Percentiles rank a stretch among this genome's conserved stretches.
These are phyloP conservation scores for Neoascochyta sp. DNA, from an alignment of 2,329 filamentous ascomycete genomes.

Conservation along the genomic window DNA sequence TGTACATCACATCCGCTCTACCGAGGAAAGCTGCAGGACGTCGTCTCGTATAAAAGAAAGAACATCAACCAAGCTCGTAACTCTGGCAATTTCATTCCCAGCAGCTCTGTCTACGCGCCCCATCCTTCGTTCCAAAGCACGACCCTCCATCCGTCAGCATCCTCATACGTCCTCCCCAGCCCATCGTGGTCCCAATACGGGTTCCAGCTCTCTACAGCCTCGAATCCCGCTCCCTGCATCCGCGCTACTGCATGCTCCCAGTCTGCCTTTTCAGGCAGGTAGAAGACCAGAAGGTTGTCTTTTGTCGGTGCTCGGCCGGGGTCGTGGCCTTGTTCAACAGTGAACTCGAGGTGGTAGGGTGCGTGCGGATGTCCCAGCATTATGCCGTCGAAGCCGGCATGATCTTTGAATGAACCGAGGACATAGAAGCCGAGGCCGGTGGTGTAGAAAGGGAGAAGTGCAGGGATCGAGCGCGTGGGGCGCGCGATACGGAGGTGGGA, in stretches of 20 bases:
- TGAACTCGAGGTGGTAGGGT: constrained; percentile 47
- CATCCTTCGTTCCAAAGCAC: constrained; percentile 39
- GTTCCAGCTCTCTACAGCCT: constrained; percentile 41
- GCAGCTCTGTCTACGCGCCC: too few species aligned
- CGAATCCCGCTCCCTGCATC: constrained; percentile 38
- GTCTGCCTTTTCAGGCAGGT: constrained; percentile 34
- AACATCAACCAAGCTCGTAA: too few species aligned
- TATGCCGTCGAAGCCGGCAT: constrained; percentile 43
- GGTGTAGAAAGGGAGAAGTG: constrained; percentile 44
- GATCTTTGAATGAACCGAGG: constrained; percentile 35
- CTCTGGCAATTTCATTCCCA: too few species aligned
- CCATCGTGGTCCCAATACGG: constrained; percentile 43
- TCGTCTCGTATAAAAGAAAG: too few species aligned
- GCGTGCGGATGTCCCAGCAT: constrained; percentile 42
- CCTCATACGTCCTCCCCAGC: constrained; percentile 45
- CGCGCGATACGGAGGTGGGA: constrained; percentile 42
- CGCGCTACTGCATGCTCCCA: constrained; percentile 31
- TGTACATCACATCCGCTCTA: too few species aligned
- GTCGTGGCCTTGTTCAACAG: constrained; percentile 32
- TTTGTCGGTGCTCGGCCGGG: constrained; percentile 39
- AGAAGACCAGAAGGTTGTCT: constrained; percentile 47
- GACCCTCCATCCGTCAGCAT: constrained; percentile 47
- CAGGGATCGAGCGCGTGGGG: constrained; percentile 40
- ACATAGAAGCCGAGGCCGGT: constrained; percentile 42
- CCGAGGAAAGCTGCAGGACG: too few species aligned